A percentile compares a stretch with the other conserved stretches of the same genome.
These are phyloP conservation scores for Penicillium rolfsii DNA, from an alignment of 2,329 filamentous ascomycete genomes.

Conservation along the genomic window DNA sequence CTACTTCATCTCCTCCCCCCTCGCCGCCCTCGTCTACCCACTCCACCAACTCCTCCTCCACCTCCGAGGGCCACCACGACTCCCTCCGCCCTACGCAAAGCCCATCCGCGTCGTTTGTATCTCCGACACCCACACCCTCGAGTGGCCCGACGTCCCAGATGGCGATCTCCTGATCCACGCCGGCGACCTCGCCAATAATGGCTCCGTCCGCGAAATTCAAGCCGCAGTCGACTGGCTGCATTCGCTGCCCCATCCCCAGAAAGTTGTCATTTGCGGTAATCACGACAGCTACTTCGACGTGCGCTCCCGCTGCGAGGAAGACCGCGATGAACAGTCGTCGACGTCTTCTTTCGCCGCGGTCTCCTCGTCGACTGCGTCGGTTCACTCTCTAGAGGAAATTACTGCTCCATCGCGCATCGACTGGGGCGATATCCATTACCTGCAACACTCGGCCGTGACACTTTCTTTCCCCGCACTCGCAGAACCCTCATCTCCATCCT, in stretches of 20 bases:
- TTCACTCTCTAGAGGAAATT: slow-evolving; percentile 45
- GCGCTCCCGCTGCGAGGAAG: slow-evolving; percentile 60
- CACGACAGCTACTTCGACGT: slow-evolving; percentile 86
- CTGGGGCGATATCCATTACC: slow-evolving; percentile 71
- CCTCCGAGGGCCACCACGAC: slow-evolving; percentile 69
- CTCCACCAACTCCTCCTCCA: slow-evolving; percentile 67
- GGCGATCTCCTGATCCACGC: slow-evolving; percentile 90
- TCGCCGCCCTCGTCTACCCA: slow-evolving; percentile 64
- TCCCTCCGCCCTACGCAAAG: slow-evolving; percentile 56
- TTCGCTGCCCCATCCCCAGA: slow-evolving; percentile 73
- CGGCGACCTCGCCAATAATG: slow-evolving; percentile 78
- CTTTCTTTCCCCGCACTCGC: slow-evolving; percentile 58
- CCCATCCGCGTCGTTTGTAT: slow-evolving; percentile 81
- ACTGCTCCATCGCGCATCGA: slow-evolving; percentile 58
- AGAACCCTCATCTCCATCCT: slow-evolving; percentile 45
- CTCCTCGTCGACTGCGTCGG: slow-evolving; percentile 42
- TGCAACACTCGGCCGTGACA: slow-evolving; percentile 69
- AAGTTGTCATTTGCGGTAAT: slow-evolving; percentile 83
- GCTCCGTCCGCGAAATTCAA: slow-evolving; percentile 74
- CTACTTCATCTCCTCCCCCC: slow-evolving; percentile 68
- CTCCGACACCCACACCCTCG: slow-evolving; percentile 81
- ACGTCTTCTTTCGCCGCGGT: slow-evolving; percentile 31
- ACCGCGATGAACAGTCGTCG: slow-evolving; percentile 47
- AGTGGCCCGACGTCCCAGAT: slow-evolving; percentile 54
- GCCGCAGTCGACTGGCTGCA: slow-evolving; percentile 82